These are phyloP conservation scores for Begonia masoniana DNA, from an alignment of 306 rosid genomes.

Conservation along the genomic window DNA sequence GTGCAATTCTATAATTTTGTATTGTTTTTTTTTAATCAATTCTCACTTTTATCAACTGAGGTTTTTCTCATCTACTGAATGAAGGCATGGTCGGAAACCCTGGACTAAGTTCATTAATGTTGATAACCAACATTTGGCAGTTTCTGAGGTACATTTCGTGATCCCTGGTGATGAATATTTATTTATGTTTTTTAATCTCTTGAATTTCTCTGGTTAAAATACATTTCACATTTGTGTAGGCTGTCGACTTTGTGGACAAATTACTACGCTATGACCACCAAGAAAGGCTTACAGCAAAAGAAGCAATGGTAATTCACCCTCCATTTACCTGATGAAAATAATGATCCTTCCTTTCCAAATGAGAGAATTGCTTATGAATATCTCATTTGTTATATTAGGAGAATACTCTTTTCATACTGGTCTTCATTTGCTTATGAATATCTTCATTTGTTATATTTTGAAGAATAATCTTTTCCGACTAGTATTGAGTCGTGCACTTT, in stretches of 20 bases:
- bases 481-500: too few relatives aligned
- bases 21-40: conserved; percentile 4
- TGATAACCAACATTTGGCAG: conserved; percentile 78
- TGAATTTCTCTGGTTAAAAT: conserved; percentile 5
- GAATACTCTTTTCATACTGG: too few relatives aligned
- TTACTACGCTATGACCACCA: conserved; percentile 79
- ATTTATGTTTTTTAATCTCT: background rate
- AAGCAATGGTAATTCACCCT: conserved; percentile 69
- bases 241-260: conserved; percentile 78
- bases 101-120: conserved; percentile 70
- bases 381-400: background rate
- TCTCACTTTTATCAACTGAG: background rate
- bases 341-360: too few relatives aligned
- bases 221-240: conserved; percentile 26
- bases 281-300: conserved; percentile 89
- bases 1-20: conserved; percentile 5
- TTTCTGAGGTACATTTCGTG: conserved; percentile 52
- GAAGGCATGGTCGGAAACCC: conserved; percentile 79
- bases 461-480: too few relatives aligned
- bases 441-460: too few relatives aligned
- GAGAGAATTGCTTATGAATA: too few relatives aligned
- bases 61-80: background rate
- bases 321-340: too few relatives aligned
- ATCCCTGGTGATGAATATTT: background rate
- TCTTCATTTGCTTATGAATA: too few relatives aligned